Evolutionary conservation across 176 grass and related monocot species (phyloP).

Genomic region (Zoysia pacifica): DNA sequence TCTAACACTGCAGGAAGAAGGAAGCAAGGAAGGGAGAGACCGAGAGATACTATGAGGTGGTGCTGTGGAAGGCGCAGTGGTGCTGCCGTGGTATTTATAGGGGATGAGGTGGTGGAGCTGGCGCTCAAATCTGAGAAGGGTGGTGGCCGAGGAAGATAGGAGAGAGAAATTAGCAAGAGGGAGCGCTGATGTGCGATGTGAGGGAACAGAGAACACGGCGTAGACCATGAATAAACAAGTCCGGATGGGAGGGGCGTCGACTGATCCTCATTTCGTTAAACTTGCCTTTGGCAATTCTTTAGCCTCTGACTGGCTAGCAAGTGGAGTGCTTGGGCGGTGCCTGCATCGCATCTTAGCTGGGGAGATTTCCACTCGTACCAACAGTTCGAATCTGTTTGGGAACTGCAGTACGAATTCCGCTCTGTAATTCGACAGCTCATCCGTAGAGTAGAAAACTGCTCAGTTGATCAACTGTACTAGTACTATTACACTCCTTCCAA

Average conservation of each 20-base stretch:
- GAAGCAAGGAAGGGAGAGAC: not conserved
- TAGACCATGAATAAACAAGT: slow-evolving; percentile 25
- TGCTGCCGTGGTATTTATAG: slow-evolving; percentile 50
- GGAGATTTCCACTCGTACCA: not conserved
- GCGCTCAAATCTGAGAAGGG: slow-evolving; percentile 11
- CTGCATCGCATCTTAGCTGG: slow-evolving; percentile 14
- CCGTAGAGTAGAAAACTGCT: not conserved
- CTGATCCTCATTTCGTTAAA: not conserved
- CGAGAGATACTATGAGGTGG: not conserved
- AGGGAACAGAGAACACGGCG: slow-evolving; percentile 5
- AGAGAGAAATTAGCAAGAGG: not conserved
- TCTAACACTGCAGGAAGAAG: not conserved
- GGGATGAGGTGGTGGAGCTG: not conserved
- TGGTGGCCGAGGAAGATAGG: slow-evolving; percentile 46
- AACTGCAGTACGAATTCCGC: not conserved
- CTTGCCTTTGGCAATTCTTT: not conserved
- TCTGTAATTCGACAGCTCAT: not conserved
- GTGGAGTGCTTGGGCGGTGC: slow-evolving; percentile 25
- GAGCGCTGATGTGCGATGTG: not conserved
- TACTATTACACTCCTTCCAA: not conserved
- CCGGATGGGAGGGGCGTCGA: slow-evolving; percentile 21
- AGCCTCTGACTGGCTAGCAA: slow-evolving; percentile 4
- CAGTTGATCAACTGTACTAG: not conserved
- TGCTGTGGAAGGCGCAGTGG: not conserved
- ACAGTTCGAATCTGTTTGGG: not conserved